Base-by-base conservation (phyloP, 1,139 yeast species). In the Lodderomyces theae region DNA sequence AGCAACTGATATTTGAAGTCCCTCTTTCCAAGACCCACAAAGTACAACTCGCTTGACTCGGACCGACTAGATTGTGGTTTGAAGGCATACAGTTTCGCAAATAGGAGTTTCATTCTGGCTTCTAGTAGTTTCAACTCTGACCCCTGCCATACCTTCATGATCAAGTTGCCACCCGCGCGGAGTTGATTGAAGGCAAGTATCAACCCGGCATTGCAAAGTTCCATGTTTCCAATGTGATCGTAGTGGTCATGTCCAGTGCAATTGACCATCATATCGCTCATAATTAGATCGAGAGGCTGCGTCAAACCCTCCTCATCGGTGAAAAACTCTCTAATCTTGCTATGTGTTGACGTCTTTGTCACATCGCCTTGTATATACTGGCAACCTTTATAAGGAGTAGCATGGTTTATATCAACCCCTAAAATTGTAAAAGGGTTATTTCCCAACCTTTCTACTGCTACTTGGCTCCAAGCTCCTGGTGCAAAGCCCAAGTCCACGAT, bases 401-500 rank as follows among this genome's bases (percentile, higher is more conserved):
- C 64, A 16, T 53, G 48, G 7, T 70, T 62, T 29, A 72, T 55
- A 44, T 72, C 77, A n/a, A 72, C 66, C 0, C 77, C 77, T 5
- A 72, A 44, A 1, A 72, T 57, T 13, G 47, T 47, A n/a, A 55
- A 49, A 0, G 41, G 28, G 12, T 49, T 26, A 11, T 44, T 45
- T 21, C 51, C 49, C 48, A 60, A 51, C 40, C 59, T 51, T 16
- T 60, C 60, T 2, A 64, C 50, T 1, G 67, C 72, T 12, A 71
- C 73, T 46, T 72, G 77, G 2, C 74, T 65, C 77, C 77, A 72
- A 2, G 76, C 74, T 0, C 77, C 77, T 2, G 77, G 77, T 2
- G 77, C 74, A 56, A 65, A 70, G 5, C 77, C 77, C 39, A 92
- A 68, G 62, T 92, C 98, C 3, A 92, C 80, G 0, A 92, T 84